These are phyloP conservation scores for Sporothrix globosa DNA, from an alignment of 2,329 filamentous ascomycete species.

Conservation along the genomic window DNA sequence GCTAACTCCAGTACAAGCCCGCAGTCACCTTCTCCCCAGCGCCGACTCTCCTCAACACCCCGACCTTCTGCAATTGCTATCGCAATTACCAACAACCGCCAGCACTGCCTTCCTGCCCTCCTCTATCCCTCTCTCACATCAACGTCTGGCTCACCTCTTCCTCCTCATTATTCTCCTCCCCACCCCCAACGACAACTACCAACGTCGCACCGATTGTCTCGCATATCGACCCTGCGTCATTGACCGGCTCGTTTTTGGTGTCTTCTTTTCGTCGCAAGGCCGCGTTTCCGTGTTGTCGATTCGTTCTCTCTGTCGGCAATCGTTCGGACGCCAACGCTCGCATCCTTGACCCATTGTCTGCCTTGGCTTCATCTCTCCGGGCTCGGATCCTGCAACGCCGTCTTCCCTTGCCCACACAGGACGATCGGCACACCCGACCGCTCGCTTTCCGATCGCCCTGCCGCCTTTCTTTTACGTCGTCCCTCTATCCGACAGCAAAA, in stretches of 20 bases:
- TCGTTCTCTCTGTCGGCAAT: neutral
- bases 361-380: neutral
- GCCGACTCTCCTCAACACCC: slow-evolving; percentile 7
- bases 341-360: slow-evolving; percentile 1
- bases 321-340: neutral
- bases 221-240: slow-evolving; percentile 17
- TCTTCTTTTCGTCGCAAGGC: slow-evolving; percentile 11
- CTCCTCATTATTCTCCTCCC: neutral
- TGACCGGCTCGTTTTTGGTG: slow-evolving; percentile 8
- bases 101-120: slow-evolving; percentile 8
- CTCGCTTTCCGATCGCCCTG: neutral
- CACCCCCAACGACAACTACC: neutral
- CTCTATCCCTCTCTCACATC: slow-evolving; percentile 14
- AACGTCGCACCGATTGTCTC: slow-evolving; percentile 22
- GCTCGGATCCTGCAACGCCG: slow-evolving; percentile 8
- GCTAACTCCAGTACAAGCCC: neutral
- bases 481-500: slow-evolving; percentile 21
- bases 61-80: neutral
- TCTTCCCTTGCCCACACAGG: neutral
- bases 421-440: neutral
- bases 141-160: neutral
- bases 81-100: slow-evolving; percentile 10
- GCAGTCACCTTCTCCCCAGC: neutral
- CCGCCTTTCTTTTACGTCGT: neutral
- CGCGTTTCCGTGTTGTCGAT: slow-evolving; percentile 14